Base-by-base conservation (phyloP, 768 basidiomycete species). In the Psilocybe azurescens region DNA sequence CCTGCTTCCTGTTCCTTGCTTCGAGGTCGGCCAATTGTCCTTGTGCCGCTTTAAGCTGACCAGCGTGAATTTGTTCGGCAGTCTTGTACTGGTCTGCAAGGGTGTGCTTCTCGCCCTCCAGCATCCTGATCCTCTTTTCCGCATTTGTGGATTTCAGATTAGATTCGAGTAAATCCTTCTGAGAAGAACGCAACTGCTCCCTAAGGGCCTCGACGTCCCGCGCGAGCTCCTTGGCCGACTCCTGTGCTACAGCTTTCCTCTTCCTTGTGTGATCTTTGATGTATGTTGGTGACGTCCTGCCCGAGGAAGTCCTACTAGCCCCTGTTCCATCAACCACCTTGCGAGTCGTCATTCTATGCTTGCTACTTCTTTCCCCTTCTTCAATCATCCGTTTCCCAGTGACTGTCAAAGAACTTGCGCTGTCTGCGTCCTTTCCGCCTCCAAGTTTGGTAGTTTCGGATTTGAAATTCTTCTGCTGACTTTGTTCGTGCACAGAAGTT, bases 1-100 rank as follows among this genome's bases (percentile, higher is more conserved):
- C 63, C 30, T 58, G 63, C 48, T 44, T 57, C 52, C 56, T 39
- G 50, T 51, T 50, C 9, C 38, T 51, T 29, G 47, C 58, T 36
- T 67, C 61, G 10, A 67, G 51, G 8, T 61, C 60, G 30, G 32
- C 11, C 38, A 64, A 29, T 29, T 30, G 39, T 29, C 36, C 36
- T 18, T 53, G 54, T 11, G 56, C 50, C 5, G 9, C 14, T 6
- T n/a, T 53, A 5, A 16, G 14, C 33, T 33, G 32, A 24, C n/a
- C 30, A n/a, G n/a, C 3, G 28, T 11, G 7, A 24, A 7, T n/a
- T 7, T 20, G 30, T 1, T 24, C 33, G n/a, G 46, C 47, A 38
- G 18, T 36, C 16, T 38, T 49, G 33, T 33, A 46, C 11, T 20
- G 24, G 44, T 33, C 18, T 14, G 32, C n/a, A 58, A 33, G 14